Base-by-base conservation (phyloP, 2,329 filamentous ascomycete species). In the Drechslerella stenobrocha region DNA sequence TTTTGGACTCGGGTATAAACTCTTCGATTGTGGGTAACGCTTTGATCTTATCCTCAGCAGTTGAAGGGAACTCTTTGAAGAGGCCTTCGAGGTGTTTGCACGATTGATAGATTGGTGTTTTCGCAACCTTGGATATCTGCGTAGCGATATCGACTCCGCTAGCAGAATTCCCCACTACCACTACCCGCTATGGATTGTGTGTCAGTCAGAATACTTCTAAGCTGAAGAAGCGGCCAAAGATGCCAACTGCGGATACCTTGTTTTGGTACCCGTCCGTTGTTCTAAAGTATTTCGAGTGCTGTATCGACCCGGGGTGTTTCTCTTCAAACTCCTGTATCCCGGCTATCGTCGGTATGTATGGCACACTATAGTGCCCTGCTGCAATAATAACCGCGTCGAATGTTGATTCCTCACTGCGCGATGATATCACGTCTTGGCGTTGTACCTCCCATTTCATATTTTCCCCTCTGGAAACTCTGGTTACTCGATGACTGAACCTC, bases 141-240 rank as follows among this genome's bases (percentile, higher is more conserved):
- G 80, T 78, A 13, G 87, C 86, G 72, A 97, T 89, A 73, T 97
- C 92, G 13, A 90, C 77, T 0, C 90, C 92, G 0, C 89, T 95
- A 0, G 90, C 87, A 0, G 87, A 87, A 73, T 89, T 93, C 7
- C 92, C 92, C 0, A 96, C 84, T 0, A 96, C 81, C 3, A 96
- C 76, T 8, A 93, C 88, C 76, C 89, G 95, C 75, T 69, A 22
- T 4, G 32, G 30, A 7, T 7, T 23, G 18, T 8, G 24, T 9
- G 5, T 28, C 35, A 32, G 45, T 23, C 11, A 34, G 47, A 13
- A 1, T 26, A 32, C 4, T 18, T 23, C 18, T 15, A 8, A 52
- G 24, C 15, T 4, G 9, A 2, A 32, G 8, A 15, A 6, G 8
- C 11, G 7, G 24, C 3, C 8, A 44, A 46, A 11, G 18, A 15